Conservation (phyloP, 2,329 filamentous ascomycete genomes). For the Fusarium oligoseptatum region DNA sequence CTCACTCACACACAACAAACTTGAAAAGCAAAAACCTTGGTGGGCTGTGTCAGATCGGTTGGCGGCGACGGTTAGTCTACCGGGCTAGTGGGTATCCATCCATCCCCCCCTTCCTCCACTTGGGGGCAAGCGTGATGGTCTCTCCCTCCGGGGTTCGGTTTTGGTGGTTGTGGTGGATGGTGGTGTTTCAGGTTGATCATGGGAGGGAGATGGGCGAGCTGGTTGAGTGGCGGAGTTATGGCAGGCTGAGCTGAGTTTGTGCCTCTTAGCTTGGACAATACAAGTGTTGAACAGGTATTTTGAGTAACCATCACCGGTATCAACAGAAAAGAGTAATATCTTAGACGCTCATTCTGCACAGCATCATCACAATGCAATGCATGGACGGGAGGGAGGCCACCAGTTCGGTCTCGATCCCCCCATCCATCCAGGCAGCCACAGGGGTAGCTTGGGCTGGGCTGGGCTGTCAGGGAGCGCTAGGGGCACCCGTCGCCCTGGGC, state of each 20-base stretch:
- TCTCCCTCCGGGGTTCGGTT: background rate
- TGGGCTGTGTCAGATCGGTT: conserved; percentile 45
- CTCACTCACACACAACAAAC: background rate
- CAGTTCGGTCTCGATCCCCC: background rate
- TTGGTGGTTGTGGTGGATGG: conserved; percentile 35
- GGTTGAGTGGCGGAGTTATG: background rate
- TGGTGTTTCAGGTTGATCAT: conserved; percentile 45
- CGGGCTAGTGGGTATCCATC: background rate
- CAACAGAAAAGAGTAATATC: background rate
- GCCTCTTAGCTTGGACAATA: background rate
- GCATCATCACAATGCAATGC: background rate
- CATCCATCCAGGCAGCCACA: background rate
- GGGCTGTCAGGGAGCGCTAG: conserved; percentile 31
- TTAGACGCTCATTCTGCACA: background rate
- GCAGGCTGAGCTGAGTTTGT: background rate
- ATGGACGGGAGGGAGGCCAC: background rate
- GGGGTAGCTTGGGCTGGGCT: background rate
- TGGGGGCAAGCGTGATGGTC: background rate
- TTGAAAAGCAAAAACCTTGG: background rate
- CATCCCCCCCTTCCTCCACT: background rate
- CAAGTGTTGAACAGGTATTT: background rate
- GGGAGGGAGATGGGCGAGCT: conserved; percentile 5
- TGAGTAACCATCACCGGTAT: background rate
- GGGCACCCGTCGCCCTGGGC: conserved; percentile 34
- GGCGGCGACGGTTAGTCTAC: conserved; percentile 17